Percentiles rank a stretch among this genome's conserved stretches.
Conservation (phyloP, 2,329 filamentous ascomycete species). For the Diaporthe capsici region DNA sequence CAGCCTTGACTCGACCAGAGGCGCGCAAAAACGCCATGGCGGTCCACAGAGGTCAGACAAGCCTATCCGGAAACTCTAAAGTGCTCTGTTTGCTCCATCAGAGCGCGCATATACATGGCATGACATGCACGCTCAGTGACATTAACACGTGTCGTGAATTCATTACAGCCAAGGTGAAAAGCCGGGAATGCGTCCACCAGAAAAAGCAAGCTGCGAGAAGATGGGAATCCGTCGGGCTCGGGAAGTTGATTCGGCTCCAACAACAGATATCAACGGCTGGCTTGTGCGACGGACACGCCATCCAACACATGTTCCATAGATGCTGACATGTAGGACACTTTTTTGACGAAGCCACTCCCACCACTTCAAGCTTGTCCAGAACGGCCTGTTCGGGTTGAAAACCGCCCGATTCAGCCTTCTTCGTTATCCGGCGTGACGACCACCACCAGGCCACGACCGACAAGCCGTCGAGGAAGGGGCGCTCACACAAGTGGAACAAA, state of each 20-base stretch:
- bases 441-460: neutral
- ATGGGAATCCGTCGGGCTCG: neutral
- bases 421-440: neutral
- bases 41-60: neutral
- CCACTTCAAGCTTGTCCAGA: neutral
- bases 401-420: neutral
- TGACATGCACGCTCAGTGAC: constrained; percentile 2
- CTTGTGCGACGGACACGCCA: neutral
- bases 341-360: neutral
- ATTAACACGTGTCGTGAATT: constrained; percentile 10
- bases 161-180: neutral
- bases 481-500: neutral
- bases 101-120: constrained; percentile 5
- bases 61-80: neutral
- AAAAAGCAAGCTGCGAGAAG: neutral
- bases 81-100: neutral
- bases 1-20: neutral
- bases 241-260: neutral
- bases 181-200: neutral
- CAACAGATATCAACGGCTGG: neutral
- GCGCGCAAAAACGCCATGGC: constrained; percentile 4
- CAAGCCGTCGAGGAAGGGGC: no score
- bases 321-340: neutral
- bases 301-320: neutral
- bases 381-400: neutral